A percentile compares a stretch with the other conserved stretches of the same genome.
phyloP scores from a whole-genome alignment of 2,329 filamentous ascomycete genomes.

The Magnaporthiopsis incrustans region DNA sequence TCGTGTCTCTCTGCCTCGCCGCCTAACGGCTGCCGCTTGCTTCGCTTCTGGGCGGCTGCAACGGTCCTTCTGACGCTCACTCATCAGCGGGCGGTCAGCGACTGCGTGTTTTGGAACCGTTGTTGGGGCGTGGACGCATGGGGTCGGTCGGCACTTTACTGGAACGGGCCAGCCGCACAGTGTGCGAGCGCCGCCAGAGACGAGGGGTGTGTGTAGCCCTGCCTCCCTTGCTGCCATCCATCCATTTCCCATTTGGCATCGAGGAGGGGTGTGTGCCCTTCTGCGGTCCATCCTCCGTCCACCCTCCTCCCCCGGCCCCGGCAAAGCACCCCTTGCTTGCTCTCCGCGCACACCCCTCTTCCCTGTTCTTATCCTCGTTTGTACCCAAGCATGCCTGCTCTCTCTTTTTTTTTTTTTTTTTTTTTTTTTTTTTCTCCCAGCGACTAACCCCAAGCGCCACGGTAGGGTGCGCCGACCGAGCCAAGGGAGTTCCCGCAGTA shows the following conservation, averaged over 20 bases:
- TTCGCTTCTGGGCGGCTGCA: no score
- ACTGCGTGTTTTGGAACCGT: background rate
- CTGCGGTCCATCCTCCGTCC: no score
- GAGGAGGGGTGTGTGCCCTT: no score
- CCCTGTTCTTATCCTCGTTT: background rate
- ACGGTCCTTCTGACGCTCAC: background rate
- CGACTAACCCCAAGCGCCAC: background rate
- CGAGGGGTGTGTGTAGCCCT: background rate
- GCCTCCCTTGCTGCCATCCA: no score
- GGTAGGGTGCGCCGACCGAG: conserved; percentile 1
- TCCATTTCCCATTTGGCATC: no score
- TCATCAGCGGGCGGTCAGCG: background rate
- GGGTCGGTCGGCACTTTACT: background rate
- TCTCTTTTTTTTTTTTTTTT: no score
- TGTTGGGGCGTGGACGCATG: background rate
- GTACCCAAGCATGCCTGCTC: no score
- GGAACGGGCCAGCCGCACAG: conserved; percentile 1
- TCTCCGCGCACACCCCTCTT: background rate
- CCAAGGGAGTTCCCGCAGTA: background rate
- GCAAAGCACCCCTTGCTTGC: background rate
- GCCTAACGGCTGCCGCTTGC: background rate
- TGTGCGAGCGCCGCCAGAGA: background rate
- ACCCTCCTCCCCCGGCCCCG: background rate
- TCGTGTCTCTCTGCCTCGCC: no score
- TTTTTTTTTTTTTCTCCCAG: no score